Percentiles rank a stretch among this genome's conserved stretches.
These are phyloP conservation scores for Colletotrichum gigasporum DNA, from an alignment of 2,329 filamentous ascomycete species.

Conservation along the genomic window DNA sequence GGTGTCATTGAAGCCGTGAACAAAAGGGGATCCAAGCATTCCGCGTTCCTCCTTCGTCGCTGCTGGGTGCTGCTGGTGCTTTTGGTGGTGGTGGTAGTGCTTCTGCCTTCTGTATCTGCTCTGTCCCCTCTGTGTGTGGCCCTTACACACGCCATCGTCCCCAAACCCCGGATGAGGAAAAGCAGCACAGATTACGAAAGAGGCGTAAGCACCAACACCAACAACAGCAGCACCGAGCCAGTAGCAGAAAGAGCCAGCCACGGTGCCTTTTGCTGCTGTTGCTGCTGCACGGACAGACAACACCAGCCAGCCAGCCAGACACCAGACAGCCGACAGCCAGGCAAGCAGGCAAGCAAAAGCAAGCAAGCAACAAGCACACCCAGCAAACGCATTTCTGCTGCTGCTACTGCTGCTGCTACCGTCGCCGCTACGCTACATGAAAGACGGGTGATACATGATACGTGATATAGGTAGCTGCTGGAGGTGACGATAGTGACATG, in stretches of 20 bases:
- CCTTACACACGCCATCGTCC: constrained; percentile 16
- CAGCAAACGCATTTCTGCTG: not conserved
- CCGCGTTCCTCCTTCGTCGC: not conserved
- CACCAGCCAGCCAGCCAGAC: too few relatives aligned
- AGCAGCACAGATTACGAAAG: not conserved
- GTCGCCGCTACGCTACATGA: constrained; percentile 9
- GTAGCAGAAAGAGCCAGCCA: not conserved
- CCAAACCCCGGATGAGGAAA: constrained; percentile 14
- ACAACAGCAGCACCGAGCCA: not conserved
- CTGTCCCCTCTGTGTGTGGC: too few relatives aligned
- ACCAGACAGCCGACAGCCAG: constrained; percentile 1
- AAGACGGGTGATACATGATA: constrained; percentile 5
- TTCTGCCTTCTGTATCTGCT: too few relatives aligned
- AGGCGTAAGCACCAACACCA: not conserved
- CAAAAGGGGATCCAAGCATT: constrained; percentile 30
- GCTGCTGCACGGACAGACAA: too few relatives aligned
- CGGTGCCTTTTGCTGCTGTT: constrained; percentile 15
- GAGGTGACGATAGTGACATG: not conserved
- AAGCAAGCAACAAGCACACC: not conserved
- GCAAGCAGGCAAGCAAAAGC: too few relatives aligned
- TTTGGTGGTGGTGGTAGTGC: not conserved
- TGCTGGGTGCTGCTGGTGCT: not conserved
- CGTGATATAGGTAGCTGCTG: not conserved
- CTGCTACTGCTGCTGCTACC: not conserved
- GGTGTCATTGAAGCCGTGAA: constrained; percentile 31